Base-by-base conservation (phyloP, 306 rosid species). In the Styphnolobium japonicum region DNA sequence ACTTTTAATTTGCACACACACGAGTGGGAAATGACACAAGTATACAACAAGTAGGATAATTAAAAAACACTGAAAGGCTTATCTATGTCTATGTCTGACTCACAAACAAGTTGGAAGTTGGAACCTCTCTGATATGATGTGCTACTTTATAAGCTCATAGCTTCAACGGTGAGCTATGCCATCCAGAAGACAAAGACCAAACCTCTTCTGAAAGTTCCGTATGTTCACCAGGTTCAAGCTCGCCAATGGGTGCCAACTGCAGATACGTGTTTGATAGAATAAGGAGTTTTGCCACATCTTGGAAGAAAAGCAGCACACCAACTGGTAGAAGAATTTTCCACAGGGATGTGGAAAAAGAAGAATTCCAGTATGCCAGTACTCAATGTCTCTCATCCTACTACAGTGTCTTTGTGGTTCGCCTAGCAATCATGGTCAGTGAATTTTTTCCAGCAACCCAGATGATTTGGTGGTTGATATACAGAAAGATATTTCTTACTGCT, bases 361-460 rank as follows among this genome's bases (percentile, higher is more conserved):
- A 94, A 63, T 88, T 94, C 43, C 97, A 87, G 57, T 87, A 86
- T 81, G 84, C 88, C 2, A 89, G 19, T 68, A 74, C 94, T 72
- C 86, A 83, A n/a, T 94, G 98, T 40, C 94, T 94, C 71, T 94
- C 98, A 14, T 90, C 97, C 4, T 94, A 92, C 62, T 94, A 94
- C 85, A 94, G 98, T 64, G 98, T 94, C 80, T 94, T 94, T 66
- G 98, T 92, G 16, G 98, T 96, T 82, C 98, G 98, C 66, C 91
- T 94, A 0, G 98, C 98, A 16, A 94, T 94, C 79, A 94, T 94
- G 98, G 98, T 94, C 11, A 63, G 89, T 89, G 19, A 55, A 8
- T 15, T 45, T 75, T 34, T 57, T 21, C 33, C 66, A 15, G 7
- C 61, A 52, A 21, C 27, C 2, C 18, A 1, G 5, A 39, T 67